Base-by-base conservation (phyloP, 331 rosid genomes). In the Prunus yedoensis region DNA sequence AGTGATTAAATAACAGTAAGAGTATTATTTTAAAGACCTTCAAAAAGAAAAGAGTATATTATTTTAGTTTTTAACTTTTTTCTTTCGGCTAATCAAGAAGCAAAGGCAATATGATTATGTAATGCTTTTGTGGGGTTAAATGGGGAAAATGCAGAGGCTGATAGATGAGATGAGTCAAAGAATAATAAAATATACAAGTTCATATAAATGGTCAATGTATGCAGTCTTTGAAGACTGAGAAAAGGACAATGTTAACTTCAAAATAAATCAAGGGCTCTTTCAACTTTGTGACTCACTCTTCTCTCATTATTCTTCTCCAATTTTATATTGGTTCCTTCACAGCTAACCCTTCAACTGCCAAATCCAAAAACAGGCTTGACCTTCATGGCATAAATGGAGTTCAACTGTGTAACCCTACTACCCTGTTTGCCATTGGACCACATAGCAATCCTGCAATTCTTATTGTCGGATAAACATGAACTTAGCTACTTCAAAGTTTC, bases 381-480 rank as follows among this genome's bases (percentile, higher is more conserved):
- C 43, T 38, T 38, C 8, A 1, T 38, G 43, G 9, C 43, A 38
- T 38, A 6, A 38, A 38, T 6, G 43, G 43, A 38, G 45, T 18
- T 68, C 73, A 68, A 17, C 73, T 68, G 58, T 43, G 43, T 15
- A 68, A 68, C 59, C 45, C 73, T 38, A 49, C 73, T 38, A 20
- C 61, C 66, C 38, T 20, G 76, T 43, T 38, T 72, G 76, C n/a
- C 30, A 58, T 72, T 45, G 76, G 76, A 73, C 76, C 76, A 73
- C 53, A 9, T 8, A 73, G n/a, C 46, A 41, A 73, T 73, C 57
- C 56, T 73, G 67, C 32, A 58, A 73, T 73, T 58, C 76, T 58
- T 46, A 59, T 58, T 58, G 76, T 73, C 76, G 68, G 68, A 43
- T 27, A 25, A 41, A 58, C 57, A 30, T 62, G 8, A 30, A 30